Percentiles rank a stretch among this genome's conserved stretches.
Evolutionary conservation across 768 basidiomycete genomes (phyloP).

Genomic region (Cystofilobasidium ferigula): DNA sequence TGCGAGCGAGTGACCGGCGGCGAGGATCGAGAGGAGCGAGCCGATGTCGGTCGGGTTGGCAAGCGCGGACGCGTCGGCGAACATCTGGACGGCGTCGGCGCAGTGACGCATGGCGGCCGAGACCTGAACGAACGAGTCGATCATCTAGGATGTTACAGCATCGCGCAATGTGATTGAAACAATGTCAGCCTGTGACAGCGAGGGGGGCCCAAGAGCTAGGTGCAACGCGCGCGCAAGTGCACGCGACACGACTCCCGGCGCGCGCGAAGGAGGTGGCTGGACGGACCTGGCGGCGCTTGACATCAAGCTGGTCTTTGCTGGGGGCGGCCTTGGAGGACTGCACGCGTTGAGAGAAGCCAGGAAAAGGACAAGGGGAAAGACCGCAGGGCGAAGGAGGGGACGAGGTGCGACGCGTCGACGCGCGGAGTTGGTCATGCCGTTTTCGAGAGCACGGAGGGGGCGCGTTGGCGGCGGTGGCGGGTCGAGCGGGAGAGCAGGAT

Average conservation of each 20-base stretch:
- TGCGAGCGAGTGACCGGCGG: conserved; percentile 4
- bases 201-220: neutral
- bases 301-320: neutral
- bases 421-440: neutral
- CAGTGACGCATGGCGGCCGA: conserved; percentile 34
- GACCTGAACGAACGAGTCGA: conserved; percentile 33
- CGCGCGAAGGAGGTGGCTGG: neutral
- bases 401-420: neutral
- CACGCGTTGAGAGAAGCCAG: too few species aligned
- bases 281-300: neutral
- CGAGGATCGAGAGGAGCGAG: neutral
- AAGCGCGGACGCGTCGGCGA: conserved; percentile 27
- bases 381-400: neutral
- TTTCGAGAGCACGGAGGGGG: too few species aligned
- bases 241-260: neutral
- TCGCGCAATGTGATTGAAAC: neutral
- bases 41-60: conserved; percentile 11
- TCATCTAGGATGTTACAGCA: conserved; percentile 30
- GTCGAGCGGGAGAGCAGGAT: neutral
- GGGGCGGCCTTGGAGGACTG: neutral
- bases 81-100: conserved; percentile 33
- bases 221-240: neutral
- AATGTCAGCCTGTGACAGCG: neutral
- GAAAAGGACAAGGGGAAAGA: too few species aligned
- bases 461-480: too few species aligned